Evolutionary conservation across 176 grass and related monocot species (phyloP), one percentile per base, ranked within the genome.

Genomic region (Oryza rufipogon): DNA sequence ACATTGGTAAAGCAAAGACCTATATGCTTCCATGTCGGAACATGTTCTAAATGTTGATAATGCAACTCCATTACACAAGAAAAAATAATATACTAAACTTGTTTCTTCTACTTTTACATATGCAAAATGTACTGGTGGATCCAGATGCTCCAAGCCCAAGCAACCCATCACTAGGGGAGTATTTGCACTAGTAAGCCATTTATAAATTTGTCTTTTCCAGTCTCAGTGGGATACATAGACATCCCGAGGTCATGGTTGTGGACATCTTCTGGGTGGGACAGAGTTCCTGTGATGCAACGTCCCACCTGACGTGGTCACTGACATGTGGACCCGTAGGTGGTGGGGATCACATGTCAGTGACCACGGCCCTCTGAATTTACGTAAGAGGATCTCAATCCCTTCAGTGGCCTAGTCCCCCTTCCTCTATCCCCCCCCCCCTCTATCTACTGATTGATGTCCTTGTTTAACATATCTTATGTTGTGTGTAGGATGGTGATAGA

Each of bases 131-230:
- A 68, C 45, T 94, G 78, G 85, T 92, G 25, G 92, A 95, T 87
- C 92, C 92, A 70, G 90, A 95, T 76, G 82, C 87, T 23, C 92
- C 92, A 42, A 95, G 87, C 66, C 92, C 92, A 80, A 95, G 90
- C 44, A 86, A 92, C 16, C 90, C 90, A 54, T 86, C 68, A 79
- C 70, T 92, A 41, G 90, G 87, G 22, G 92, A 95, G 34, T 95
- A 92, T 60, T 76, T 95, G 38, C 87, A 95, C 64, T 92, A 87
- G 90, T 95, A 82, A 89, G 54, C 28, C 11, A 34, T 60, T 56
- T 52, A 19, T 66, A 48, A 38, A 22, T 76, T 76, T 74, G 26
- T 70, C 20, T 34, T 65, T 85, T 72, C 12, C 20, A 64, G 64
- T 72, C 25, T 36, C 4, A 14, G 7, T 39, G 32, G 33, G 14